Evolutionary conservation across 441 rosid genomes (phyloP).

Genomic region (Gossypium laxum): DNA sequence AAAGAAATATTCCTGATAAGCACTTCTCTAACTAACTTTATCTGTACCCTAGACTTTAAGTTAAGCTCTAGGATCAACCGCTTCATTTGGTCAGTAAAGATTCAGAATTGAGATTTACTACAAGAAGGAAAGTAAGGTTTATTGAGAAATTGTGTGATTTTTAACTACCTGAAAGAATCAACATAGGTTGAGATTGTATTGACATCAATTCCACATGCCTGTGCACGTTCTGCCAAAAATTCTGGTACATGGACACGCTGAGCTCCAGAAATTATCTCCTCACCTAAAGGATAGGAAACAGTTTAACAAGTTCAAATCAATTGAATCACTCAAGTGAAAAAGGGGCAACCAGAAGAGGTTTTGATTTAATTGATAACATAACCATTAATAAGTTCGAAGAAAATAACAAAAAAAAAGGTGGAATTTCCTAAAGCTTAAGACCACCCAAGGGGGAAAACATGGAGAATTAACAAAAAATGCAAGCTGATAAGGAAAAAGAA

Average conservation of each 20-base stretch:
- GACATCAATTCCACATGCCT: slow-evolving; percentile 62
- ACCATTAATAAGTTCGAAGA: not conserved
- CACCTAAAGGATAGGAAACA: slow-evolving; percentile 35
- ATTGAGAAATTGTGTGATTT: not conserved
- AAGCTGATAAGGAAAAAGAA: not conserved
- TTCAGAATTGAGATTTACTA: not conserved
- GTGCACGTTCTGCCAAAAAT: slow-evolving; percentile 59
- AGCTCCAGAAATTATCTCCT: slow-evolving; percentile 91
- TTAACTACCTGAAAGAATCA: slow-evolving; percentile 68
- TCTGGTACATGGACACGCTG: slow-evolving; percentile 83
- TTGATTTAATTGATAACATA: not conserved
- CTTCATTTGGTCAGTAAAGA: not conserved
- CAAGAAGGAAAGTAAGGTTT: not conserved
- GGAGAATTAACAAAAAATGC: not conserved
- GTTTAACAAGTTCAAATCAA: not conserved
- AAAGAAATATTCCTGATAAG: not conserved
- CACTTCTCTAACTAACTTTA: not conserved
- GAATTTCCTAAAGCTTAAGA: not conserved
- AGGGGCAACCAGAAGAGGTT: not conserved
- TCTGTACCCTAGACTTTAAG: not conserved
- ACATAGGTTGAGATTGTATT: slow-evolving; percentile 59
- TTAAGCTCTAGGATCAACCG: not conserved
- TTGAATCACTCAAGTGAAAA: not conserved
- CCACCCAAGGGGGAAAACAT: not conserved
- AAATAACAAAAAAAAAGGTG: too few relatives aligned